A percentile compares a stretch with the other conserved stretches of the same genome.
Evolutionary conservation across 257 asterid genomes (phyloP).

Genomic region (Linaria vulgaris): DNA sequence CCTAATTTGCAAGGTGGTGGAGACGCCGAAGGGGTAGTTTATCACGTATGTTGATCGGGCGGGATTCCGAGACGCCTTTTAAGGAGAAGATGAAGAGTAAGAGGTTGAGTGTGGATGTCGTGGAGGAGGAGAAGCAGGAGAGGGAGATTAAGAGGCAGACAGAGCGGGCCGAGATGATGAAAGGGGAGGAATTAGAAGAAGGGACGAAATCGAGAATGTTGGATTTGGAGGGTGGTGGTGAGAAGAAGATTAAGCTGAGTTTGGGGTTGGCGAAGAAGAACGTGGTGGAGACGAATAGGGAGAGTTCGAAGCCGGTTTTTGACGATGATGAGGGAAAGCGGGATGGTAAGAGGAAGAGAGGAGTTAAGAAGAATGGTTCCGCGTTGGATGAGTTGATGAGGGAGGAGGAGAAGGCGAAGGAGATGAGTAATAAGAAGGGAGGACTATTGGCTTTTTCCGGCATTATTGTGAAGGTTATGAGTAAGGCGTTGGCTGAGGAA

Average conservation of each 20-base stretch:
- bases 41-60: slow-evolving; percentile 85
- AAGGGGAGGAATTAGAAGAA: slow-evolving; percentile 24
- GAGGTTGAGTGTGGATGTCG: slow-evolving; percentile 72
- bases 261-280: slow-evolving; percentile 50
- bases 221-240: slow-evolving; percentile 51
- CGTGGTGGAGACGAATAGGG: slow-evolving; percentile 35
- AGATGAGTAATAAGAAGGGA: slow-evolving; percentile 76
- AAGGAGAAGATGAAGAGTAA: slow-evolving; percentile 94
- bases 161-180: slow-evolving; percentile 78
- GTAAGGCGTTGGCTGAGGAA: slow-evolving; percentile 73
- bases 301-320: slow-evolving; percentile 49
- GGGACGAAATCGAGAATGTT: slow-evolving; percentile 37
- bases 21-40: slow-evolving; percentile 93
- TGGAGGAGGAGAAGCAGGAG: slow-evolving; percentile 90
- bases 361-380: slow-evolving; percentile 39
- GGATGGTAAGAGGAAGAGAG: slow-evolving; percentile 42
- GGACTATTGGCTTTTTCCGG: slow-evolving; percentile 95
- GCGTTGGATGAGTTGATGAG: slow-evolving; percentile 78
- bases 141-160: slow-evolving; percentile 77
- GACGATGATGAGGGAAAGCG: slow-evolving; percentile 57
- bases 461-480: slow-evolving; percentile 83
- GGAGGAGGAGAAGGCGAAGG: slow-evolving; percentile 85
- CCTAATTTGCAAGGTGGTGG: slow-evolving; percentile 90
- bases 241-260: slow-evolving; percentile 57
- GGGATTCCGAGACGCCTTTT: slow-evolving; percentile 81